phyloP scores from a whole-genome alignment of 345 rosid species.

The Triadica sebifera region DNA sequence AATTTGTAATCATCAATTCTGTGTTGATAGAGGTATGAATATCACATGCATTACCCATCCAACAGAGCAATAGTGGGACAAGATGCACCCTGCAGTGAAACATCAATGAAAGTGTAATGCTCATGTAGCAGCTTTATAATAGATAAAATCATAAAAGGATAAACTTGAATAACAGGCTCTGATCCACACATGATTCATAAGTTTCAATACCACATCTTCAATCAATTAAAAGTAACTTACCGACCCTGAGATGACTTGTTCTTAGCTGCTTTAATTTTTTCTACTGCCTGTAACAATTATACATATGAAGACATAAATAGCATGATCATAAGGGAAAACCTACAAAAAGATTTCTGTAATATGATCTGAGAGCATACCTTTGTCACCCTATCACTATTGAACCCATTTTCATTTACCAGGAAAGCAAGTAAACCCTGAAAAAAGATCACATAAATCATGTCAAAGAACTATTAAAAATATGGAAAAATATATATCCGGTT shows the following conservation, averaged over 20 bases:
- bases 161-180: background rate
- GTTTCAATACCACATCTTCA: background rate
- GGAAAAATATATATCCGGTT: background rate
- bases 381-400: conserved; percentile 74
- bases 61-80: too few relatives aligned
- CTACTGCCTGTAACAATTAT: conserved; percentile 52
- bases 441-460: conserved; percentile 6
- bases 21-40: too few relatives aligned
- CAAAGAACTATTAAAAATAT: background rate
- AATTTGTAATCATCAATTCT: too few relatives aligned
- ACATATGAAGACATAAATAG: conserved; percentile 7
- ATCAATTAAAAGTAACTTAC: conserved; percentile 38
- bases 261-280: conserved; percentile 89
- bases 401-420: conserved; percentile 90
- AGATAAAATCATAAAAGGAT: too few relatives aligned
- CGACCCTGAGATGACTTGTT: conserved; percentile 94
- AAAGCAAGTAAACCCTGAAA: conserved; percentile 60
- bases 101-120: too few relatives aligned
- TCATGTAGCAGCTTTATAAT: too few relatives aligned
- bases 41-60: too few relatives aligned
- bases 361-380: conserved; percentile 46
- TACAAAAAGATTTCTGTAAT: background rate
- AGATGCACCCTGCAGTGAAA: too few relatives aligned
- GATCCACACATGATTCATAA: background rate
- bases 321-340: background rate